These are phyloP conservation scores for Phaseolus lunatus DNA, from an alignment of 306 rosid genomes.

Conservation along the genomic window DNA sequence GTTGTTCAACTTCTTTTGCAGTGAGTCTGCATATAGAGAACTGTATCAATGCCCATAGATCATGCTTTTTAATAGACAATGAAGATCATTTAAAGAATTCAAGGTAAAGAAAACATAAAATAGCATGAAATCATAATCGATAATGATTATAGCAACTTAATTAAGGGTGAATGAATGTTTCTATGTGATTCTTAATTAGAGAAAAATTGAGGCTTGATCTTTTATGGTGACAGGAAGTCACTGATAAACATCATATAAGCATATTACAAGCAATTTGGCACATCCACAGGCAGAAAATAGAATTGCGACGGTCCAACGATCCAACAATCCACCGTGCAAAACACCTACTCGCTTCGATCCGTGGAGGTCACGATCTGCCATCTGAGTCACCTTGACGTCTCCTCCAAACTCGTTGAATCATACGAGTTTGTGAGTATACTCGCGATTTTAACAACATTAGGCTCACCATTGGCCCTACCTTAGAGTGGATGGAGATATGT, in stretches of 20 bases:
- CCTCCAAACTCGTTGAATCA: too few relatives aligned
- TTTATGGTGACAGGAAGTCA: slow-evolving; percentile 1
- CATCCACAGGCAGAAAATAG: slow-evolving; percentile 20
- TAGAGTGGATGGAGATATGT: background rate
- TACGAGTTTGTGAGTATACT: too few relatives aligned
- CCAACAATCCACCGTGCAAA: too few relatives aligned
- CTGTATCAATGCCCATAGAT: slow-evolving; percentile 18
- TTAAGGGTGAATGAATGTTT: background rate
- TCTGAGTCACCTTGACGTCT: too few relatives aligned
- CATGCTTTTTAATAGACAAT: slow-evolving; percentile 18
- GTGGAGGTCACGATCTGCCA: too few relatives aligned
- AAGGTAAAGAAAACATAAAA: slow-evolving; percentile 9
- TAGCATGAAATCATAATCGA: background rate
- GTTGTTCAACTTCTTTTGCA: slow-evolving; percentile 77
- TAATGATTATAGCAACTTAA: background rate
- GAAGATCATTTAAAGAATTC: background rate
- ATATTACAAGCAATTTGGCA: slow-evolving; percentile 11
- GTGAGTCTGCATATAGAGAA: slow-evolving; percentile 65
- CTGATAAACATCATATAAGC: slow-evolving; percentile 2
- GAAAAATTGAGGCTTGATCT: background rate
- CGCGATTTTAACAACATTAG: too few relatives aligned
- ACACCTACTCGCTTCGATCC: too few relatives aligned
- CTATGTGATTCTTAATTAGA: slow-evolving; percentile 6
- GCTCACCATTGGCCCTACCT: background rate
- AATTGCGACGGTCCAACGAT: too few relatives aligned